Percentiles rank a stretch among this genome's conserved stretches.
Evolutionary conservation across 306 rosid species (phyloP).

Genomic region (Oxytropis ochrocephala): DNA sequence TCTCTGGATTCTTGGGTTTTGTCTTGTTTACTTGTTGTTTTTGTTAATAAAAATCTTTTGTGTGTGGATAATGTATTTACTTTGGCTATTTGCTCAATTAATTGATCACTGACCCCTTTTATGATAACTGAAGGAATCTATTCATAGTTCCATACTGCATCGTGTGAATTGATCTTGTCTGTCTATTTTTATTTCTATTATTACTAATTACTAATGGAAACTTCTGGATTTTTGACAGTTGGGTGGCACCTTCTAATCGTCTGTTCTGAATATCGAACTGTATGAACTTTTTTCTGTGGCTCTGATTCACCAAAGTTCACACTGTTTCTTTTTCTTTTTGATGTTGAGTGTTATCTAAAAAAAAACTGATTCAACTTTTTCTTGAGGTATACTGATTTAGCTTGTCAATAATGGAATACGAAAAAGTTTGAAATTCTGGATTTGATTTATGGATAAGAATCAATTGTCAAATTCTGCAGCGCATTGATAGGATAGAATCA

Average conservation of each 20-base stretch:
- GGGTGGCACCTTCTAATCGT: constrained; percentile 68
- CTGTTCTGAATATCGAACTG: constrained; percentile 20
- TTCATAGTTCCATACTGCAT: not conserved
- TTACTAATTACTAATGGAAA: constrained; percentile 10
- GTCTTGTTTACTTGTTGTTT: not conserved
- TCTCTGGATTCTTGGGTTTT: not conserved
- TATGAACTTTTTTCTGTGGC: not conserved
- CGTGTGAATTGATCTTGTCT: not conserved
- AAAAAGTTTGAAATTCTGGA: constrained; percentile 13
- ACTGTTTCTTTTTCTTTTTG: not conserved
- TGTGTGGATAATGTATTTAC: not conserved
- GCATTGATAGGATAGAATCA: constrained; percentile 10
- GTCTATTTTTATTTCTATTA: not conserved
- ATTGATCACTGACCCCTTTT: not conserved
- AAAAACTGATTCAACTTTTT: no score
- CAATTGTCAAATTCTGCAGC: constrained; percentile 8
- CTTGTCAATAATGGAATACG: constrained; percentile 7
- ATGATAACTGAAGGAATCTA: not conserved
- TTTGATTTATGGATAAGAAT: not conserved
- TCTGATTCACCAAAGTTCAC: constrained; percentile 17
- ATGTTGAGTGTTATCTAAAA: constrained; percentile 6
- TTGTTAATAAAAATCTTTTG: not conserved
- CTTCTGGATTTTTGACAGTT: constrained; percentile 46
- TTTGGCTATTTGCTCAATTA: not conserved
- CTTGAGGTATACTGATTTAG: not conserved